Evolutionary conservation across 257 asterid genomes (phyloP).

Genomic region (Jasminum sambac): DNA sequence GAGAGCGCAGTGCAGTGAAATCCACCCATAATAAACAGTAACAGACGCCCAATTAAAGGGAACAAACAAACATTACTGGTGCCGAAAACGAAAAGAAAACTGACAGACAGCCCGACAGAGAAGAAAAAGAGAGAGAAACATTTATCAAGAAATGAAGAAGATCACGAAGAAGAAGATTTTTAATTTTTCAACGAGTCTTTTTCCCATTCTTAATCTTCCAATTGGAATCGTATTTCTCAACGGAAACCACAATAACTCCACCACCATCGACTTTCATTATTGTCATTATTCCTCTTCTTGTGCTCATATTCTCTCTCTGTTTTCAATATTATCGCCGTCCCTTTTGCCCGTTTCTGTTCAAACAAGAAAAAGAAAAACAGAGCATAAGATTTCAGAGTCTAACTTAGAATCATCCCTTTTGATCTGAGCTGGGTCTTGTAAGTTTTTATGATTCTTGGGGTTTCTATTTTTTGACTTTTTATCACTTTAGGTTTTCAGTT

Average conservation of each 20-base stretch:
- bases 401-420: conserved; percentile 14
- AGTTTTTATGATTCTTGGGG: background rate
- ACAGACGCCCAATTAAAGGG: conserved; percentile 20
- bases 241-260: conserved; percentile 29
- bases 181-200: conserved; percentile 47
- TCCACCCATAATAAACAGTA: background rate
- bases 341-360: conserved; percentile 36
- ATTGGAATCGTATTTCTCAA: conserved; percentile 56
- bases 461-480: conserved; percentile 3
- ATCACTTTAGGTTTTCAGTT: conserved; percentile 23
- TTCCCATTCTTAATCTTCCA: conserved; percentile 30
- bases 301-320: conserved; percentile 26
- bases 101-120: conserved; percentile 35
- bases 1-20: background rate
- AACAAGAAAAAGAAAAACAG: conserved; percentile 4
- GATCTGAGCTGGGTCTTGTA: conserved; percentile 38
- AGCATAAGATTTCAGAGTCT: background rate
- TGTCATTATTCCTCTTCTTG: conserved; percentile 33
- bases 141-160: conserved; percentile 30
- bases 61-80: conserved; percentile 31
- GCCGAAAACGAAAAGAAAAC: conserved; percentile 55
- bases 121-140: conserved; percentile 17
- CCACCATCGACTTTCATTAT: conserved; percentile 34
- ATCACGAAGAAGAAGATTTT: conserved; percentile 26
- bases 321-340: conserved; percentile 36